Percentiles rank a stretch among this genome's conserved stretches.
phyloP scores from a whole-genome alignment of 2,329 filamentous ascomycete genomes.

The Colletotrichum kahawae region DNA sequence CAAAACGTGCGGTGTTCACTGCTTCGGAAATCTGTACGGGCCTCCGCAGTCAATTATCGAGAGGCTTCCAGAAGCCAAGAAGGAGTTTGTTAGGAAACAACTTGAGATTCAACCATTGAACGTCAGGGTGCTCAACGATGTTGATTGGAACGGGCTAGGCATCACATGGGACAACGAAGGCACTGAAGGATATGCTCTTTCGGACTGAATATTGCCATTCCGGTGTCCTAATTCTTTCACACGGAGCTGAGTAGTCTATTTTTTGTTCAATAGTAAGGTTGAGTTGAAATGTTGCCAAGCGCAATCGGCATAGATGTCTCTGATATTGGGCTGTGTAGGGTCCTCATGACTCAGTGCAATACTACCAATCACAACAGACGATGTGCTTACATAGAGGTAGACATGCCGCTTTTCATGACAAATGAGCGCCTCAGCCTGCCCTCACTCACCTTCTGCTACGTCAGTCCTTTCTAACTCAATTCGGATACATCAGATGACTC shows the following conservation, averaged over 20 bases:
- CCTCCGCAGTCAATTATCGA: constrained; percentile 33
- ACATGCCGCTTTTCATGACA: background rate
- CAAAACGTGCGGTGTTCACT: constrained; percentile 32
- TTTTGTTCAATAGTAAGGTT: fast-evolving
- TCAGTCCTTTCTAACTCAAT: fast-evolving
- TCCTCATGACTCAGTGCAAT: background rate
- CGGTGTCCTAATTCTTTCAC: background rate
- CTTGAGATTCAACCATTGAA: constrained; percentile 21
- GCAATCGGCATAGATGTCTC: fast-evolving
- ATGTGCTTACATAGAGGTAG: background rate
- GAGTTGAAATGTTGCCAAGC: background rate
- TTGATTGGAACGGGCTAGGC: background rate
- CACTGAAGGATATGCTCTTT: background rate
- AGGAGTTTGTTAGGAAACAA: constrained; percentile 20
- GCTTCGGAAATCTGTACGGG: constrained; percentile 32
- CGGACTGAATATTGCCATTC: background rate
- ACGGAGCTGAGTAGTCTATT: fast-evolving
- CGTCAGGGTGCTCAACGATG: background rate
- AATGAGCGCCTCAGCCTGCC: background rate
- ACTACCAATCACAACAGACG: background rate
- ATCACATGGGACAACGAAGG: constrained; percentile 7
- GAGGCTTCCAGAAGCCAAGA: constrained; percentile 28
- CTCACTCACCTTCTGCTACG: background rate
- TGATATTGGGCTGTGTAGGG: background rate
- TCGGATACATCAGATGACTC: background rate